These are phyloP conservation scores for Aphanomyces astaci DNA, from an alignment of 352 stramenopile genomes.

Conservation along the genomic window DNA sequence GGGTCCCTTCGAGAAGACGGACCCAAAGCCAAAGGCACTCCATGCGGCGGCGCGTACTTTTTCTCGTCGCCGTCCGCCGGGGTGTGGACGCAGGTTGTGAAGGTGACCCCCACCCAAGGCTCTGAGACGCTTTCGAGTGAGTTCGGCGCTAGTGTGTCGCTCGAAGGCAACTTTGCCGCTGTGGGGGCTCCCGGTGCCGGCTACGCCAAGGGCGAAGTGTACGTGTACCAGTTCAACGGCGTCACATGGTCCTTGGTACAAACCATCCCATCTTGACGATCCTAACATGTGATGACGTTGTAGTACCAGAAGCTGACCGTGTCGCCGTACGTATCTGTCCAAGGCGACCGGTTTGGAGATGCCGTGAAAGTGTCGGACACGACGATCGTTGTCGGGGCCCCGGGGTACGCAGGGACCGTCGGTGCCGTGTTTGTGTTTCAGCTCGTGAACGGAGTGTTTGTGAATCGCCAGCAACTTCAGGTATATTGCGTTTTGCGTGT, in stretches of 20 bases:
- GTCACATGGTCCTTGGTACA: conserved; percentile 38
- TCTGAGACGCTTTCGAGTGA: conserved; percentile 43
- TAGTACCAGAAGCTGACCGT: conserved; percentile 55
- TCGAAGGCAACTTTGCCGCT: conserved; percentile 44
- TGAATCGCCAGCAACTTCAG: conserved; percentile 58
- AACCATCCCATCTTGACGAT: not conserved
- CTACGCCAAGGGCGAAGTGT: conserved; percentile 52
- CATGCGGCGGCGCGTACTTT: conserved; percentile 64
- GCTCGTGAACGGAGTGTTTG: conserved; percentile 45
- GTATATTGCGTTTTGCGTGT: conserved; percentile 4
- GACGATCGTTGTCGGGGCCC: conserved; percentile 57
- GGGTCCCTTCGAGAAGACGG: conserved; percentile 62
- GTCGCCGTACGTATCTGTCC: conserved; percentile 34
- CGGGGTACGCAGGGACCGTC: conserved; percentile 41
- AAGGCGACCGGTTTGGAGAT: conserved; percentile 63
- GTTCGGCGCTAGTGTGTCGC: conserved; percentile 42
- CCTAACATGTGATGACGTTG: not conserved
- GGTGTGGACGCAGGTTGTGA: conserved; percentile 49
- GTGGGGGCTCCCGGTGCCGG: conserved; percentile 54
- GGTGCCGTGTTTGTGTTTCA: conserved; percentile 77
- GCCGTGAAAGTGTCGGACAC: conserved; percentile 33
- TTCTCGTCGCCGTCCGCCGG: conserved; percentile 32
- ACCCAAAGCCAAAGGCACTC: conserved; percentile 45
- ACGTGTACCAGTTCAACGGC: conserved; percentile 63
- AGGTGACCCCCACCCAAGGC: conserved; percentile 39